Evolutionary conservation across 371 early-diverging fungal species (phyloP).

Genomic region (Zancudomyces culisetae): DNA sequence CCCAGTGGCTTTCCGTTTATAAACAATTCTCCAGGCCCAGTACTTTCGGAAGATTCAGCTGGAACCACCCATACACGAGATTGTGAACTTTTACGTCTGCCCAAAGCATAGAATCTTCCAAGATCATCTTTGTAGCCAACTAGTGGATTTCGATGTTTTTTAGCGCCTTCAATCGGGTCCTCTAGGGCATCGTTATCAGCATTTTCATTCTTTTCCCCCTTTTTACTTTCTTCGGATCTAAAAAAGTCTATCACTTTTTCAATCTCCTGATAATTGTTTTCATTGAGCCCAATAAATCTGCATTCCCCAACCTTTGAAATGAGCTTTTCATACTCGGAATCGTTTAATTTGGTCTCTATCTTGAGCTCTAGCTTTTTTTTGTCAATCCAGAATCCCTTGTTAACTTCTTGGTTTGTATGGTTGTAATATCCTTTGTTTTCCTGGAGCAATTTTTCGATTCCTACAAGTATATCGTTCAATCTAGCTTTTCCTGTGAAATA

Average conservation of each 20-base stretch:
- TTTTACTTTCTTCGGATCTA: background rate
- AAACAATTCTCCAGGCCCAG: slow-evolving; percentile 26
- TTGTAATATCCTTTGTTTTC: slow-evolving; percentile 9
- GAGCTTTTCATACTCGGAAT: slow-evolving; percentile 1
- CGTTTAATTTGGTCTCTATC: slow-evolving; percentile 3
- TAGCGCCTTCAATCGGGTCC: slow-evolving; percentile 6
- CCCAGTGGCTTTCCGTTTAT: slow-evolving; percentile 66
- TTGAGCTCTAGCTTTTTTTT: slow-evolving; percentile 6
- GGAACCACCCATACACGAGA: slow-evolving; percentile 58
- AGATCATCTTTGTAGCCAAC: slow-evolving; percentile 36
- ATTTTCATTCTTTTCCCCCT: background rate
- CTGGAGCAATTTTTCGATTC: slow-evolving; percentile 41
- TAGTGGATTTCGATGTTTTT: slow-evolving; percentile 14
- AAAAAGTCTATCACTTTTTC: background rate
- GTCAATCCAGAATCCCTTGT: slow-evolving; percentile 23
- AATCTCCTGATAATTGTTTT: slow-evolving; percentile 2
- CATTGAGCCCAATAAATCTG: slow-evolving; percentile 1
- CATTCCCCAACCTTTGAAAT: background rate
- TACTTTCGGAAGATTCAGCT: slow-evolving; percentile 35
- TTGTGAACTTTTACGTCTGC: slow-evolving; percentile 66
- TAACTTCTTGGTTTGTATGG: slow-evolving; percentile 2
- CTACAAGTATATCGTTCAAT: slow-evolving; percentile 54
- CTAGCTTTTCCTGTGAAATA: slow-evolving; percentile 80
- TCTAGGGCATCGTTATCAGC: background rate
- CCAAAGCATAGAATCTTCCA: slow-evolving; percentile 63